These are phyloP conservation scores for Talaromyces sp. DNA, from an alignment of 2,329 filamentous ascomycete species.

Conservation along the genomic window DNA sequence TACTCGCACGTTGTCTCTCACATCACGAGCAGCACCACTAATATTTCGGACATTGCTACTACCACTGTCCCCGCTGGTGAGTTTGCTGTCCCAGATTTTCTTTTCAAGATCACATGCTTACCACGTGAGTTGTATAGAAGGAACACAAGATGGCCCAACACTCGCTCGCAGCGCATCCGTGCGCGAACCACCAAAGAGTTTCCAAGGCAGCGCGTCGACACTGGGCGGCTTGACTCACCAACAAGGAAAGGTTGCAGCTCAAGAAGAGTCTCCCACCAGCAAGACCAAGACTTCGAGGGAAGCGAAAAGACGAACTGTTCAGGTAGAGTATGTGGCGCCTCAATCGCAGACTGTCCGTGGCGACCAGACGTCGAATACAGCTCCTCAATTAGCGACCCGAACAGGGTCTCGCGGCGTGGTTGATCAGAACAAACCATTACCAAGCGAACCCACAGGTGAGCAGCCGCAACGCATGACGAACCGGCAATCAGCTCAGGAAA, in stretches of 20 bases:
- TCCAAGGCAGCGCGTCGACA: constrained; percentile 46
- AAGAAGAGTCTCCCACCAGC: constrained; percentile 51
- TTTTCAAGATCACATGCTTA: constrained; percentile 21
- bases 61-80: constrained; percentile 63
- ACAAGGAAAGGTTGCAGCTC: constrained; percentile 65
- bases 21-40: constrained; percentile 93
- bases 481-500: constrained; percentile 26
- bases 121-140: constrained; percentile 31
- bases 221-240: constrained; percentile 65
- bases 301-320: constrained; percentile 87
- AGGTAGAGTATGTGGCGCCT: constrained; percentile 95
- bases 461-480: constrained; percentile 19
- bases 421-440: constrained; percentile 43
- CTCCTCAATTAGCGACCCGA: constrained; percentile 21
- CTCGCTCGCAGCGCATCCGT: constrained; percentile 89
- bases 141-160: constrained; percentile 56
- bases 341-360: constrained; percentile 79
- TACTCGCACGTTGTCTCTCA: constrained; percentile 96
- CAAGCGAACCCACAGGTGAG: constrained; percentile 18
- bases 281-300: constrained; percentile 64
- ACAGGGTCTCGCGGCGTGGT: constrained; percentile 16
- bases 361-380: constrained; percentile 32
- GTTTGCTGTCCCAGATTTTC: constrained; percentile 20
- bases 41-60: constrained; percentile 77
- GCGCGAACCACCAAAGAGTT: constrained; percentile 72